Percentiles rank a stretch among this genome's conserved stretches.
Evolutionary conservation across 768 basidiomycete species (phyloP).

Genomic region (Lactarius psammicola): DNA sequence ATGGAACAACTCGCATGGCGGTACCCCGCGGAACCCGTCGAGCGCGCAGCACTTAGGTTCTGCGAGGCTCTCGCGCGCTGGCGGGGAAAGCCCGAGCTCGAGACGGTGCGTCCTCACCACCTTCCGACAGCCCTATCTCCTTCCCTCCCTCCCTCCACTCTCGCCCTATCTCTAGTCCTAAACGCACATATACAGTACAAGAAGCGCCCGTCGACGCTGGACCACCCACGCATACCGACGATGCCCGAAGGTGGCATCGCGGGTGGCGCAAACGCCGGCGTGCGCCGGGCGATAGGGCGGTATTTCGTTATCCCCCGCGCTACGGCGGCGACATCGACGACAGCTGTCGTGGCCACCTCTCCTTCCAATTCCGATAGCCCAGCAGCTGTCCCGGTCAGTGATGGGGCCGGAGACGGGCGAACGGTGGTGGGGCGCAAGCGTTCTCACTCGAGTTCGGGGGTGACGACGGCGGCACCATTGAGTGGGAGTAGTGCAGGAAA

Average conservation of each 20-base stretch:
- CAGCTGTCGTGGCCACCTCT: background rate
- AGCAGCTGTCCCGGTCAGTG: background rate
- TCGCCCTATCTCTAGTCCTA: background rate
- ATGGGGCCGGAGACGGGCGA: background rate
- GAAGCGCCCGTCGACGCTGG: constrained; percentile 24
- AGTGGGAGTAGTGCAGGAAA: background rate
- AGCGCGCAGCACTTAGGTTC: constrained; percentile 73
- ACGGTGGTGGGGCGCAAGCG: constrained; percentile 22
- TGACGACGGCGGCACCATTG: background rate
- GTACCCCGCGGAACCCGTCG: constrained; percentile 79
- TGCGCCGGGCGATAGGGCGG: constrained; percentile 16
- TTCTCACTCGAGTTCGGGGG: constrained; percentile 11
- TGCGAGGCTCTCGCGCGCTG: constrained; percentile 80
- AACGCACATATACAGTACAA: constrained; percentile 32
- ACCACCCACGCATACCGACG: background rate
- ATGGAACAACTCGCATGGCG: constrained; percentile 77
- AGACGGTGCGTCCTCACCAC: constrained; percentile 49
- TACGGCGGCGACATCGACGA: background rate
- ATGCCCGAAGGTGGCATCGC: constrained; percentile 8
- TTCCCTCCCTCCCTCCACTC: background rate
- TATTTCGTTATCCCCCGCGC: background rate
- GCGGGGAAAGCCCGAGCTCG: constrained; percentile 83
- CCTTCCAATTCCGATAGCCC: background rate
- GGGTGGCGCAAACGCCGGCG: constrained; percentile 11
- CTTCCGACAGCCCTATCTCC: background rate